Conservation (phyloP, 73 alveolate genomes). For the Paramecium octaurelia region DNA sequence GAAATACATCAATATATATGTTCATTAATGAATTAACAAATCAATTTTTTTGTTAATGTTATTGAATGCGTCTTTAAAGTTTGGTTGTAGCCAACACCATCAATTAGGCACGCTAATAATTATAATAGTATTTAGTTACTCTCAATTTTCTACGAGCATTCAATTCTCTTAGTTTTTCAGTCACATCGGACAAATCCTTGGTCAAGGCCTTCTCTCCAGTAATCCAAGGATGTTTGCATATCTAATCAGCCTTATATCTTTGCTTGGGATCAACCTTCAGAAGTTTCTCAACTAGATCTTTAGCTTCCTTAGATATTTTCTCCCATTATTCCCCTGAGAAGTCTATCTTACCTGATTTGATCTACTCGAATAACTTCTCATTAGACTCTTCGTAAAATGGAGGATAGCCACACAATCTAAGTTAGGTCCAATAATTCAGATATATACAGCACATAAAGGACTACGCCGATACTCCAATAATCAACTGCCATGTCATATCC, state of each 20-base stretch:
- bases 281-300: conserved; percentile 64
- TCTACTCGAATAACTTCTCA: conserved; percentile 63
- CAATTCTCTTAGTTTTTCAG: conserved; percentile 77
- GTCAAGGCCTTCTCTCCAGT: conserved; percentile 36
- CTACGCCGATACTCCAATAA: conserved; percentile 91
- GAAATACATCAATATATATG: not conserved
- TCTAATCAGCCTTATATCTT: conserved; percentile 66
- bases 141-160: conserved; percentile 79
- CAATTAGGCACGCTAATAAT: conserved; percentile 52
- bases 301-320: conserved; percentile 65
- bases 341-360: conserved; percentile 55
- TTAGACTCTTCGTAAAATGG: conserved; percentile 70
- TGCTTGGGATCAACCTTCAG: conserved; percentile 51
- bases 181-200: conserved; percentile 79
- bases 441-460: conserved; percentile 62
- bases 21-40: not conserved
- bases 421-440: conserved; percentile 84
- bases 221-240: conserved; percentile 66
- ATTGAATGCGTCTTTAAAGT: conserved; percentile 42
- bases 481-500: conserved; percentile 97
- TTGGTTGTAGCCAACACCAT: conserved; percentile 73
- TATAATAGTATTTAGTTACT: conserved; percentile 45
- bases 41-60: conserved; percentile 46
- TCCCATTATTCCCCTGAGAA: conserved; percentile 64
- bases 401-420: conserved; percentile 67